Evolutionary conservation across 768 basidiomycete genomes (phyloP), one percentile per base, ranked within the genome.

Genomic region (Zangia roseola): DNA sequence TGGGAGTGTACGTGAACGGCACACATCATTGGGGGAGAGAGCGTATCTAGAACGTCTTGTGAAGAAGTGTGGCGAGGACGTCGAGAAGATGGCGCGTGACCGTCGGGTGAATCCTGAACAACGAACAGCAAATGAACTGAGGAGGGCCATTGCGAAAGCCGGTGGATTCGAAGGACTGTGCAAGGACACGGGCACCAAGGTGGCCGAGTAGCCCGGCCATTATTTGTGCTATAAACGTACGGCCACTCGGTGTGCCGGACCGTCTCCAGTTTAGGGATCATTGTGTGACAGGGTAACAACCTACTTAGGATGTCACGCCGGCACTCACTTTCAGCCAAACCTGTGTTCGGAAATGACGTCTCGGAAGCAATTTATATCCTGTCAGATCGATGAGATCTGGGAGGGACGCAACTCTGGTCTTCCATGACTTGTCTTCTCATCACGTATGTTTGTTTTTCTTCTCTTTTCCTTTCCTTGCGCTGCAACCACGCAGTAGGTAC

Each of bases 51-150:
- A 71, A 49, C 71, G 77, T 36, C 76, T 98, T 24, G 80, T 90
- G 12, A 67, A 68, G 35, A 85, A 79, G 66, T 74, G 97, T 69
- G 88, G 85, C 2, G 70, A 75, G 25, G 85, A 97, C 70, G 70
- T 85, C 20, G 77, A 80, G 24, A 74, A 69, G 41, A 97, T 97
- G 94, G 81, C 83, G 10, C 73, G 75, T 56, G 94, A 98, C 70
- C 72, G 82, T 50, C 85, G 76, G 68, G 66, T 88, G 50, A 97
- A 98, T 65, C 70, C 79, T 14, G 85, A 84, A 67, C 95, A 98
- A 71, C 80, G 86, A 62, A 97, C 93, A 2, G 78, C 74, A 26
- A 94, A 90, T 16, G 83, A 92, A 71, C 66, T 97, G 60, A 72
- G 65, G 59, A 74, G 82, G 62, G 85, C 81, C 25, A 70, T 89